Evolutionary conservation across 495 filamentous ascomycete species (phyloP).

Genomic region (Talaromyces liani): DNA sequence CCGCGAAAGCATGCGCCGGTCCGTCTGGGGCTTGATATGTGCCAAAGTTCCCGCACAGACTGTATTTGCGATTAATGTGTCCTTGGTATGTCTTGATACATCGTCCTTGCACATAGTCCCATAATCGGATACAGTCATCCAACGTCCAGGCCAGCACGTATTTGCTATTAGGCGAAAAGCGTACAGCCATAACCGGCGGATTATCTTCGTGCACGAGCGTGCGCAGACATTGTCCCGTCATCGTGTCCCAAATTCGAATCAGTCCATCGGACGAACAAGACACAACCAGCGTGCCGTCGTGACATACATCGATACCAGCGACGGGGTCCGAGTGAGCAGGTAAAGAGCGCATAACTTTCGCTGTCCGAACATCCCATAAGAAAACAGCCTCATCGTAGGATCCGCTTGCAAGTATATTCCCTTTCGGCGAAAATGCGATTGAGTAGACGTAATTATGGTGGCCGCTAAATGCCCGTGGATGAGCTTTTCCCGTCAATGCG

Average conservation of each 20-base stretch:
- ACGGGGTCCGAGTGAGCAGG: slow-evolving; percentile 95
- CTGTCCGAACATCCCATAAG: slow-evolving; percentile 88
- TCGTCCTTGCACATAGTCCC: slow-evolving; percentile 84
- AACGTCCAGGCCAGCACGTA: slow-evolving; percentile 88
- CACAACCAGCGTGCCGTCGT: slow-evolving; percentile 84
- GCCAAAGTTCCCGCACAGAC: slow-evolving; percentile 75
- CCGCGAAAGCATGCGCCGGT: slow-evolving; percentile 53
- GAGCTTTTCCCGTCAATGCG: slow-evolving; percentile 60
- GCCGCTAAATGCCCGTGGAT: slow-evolving; percentile 61
- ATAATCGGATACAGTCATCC: slow-evolving; percentile 82
- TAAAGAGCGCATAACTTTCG: slow-evolving; percentile 75
- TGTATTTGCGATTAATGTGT: slow-evolving; percentile 77
- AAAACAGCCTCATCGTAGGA: slow-evolving; percentile 97
- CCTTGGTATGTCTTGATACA: slow-evolving; percentile 97
- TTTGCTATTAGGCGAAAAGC: slow-evolving; percentile 88
- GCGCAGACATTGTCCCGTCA: slow-evolving; percentile 87
- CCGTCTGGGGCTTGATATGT: slow-evolving; percentile 42
- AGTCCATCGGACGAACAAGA: slow-evolving; percentile 86
- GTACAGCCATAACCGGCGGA: slow-evolving; percentile 79
- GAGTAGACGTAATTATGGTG: slow-evolving; percentile 96
- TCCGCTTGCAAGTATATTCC: slow-evolving; percentile 89
- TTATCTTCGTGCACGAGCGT: slow-evolving; percentile 97
- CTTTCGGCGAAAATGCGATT: slow-evolving; percentile 89
- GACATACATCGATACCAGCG: slow-evolving; percentile 83
- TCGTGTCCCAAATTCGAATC: slow-evolving; percentile 91